These are phyloP conservation scores for Pseudopithomyces maydicus DNA, from an alignment of 2,329 filamentous ascomycete genomes.

Conservation along the genomic window DNA sequence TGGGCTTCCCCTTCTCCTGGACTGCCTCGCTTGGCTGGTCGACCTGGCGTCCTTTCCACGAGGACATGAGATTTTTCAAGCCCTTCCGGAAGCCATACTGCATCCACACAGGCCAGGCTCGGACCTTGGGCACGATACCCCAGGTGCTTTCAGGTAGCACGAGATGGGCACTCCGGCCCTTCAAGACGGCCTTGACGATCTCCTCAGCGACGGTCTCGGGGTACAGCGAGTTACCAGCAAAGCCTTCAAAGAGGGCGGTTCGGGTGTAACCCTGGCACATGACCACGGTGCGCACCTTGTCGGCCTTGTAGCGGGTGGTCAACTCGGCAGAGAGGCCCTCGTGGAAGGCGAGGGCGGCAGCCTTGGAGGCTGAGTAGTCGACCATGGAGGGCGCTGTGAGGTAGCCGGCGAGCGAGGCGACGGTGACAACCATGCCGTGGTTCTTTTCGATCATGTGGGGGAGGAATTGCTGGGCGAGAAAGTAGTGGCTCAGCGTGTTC, in stretches of 20 bases:
- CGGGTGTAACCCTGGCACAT: slow-evolving; percentile 68
- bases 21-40: slow-evolving; percentile 39
- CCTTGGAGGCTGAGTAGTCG: slow-evolving; percentile 71
- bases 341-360: slow-evolving; percentile 69
- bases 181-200: slow-evolving; percentile 65
- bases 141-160: slow-evolving; percentile 55
- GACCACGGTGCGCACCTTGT: slow-evolving; percentile 68
- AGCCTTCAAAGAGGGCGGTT: slow-evolving; percentile 65
- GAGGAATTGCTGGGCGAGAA: slow-evolving; percentile 69
- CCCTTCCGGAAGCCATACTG: slow-evolving; percentile 57
- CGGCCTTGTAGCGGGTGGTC: slow-evolving; percentile 63
- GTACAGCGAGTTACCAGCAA: slow-evolving; percentile 59
- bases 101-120: slow-evolving; percentile 67
- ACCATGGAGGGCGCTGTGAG: slow-evolving; percentile 66
- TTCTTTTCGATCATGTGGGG: slow-evolving; percentile 66
- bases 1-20: slow-evolving; percentile 18
- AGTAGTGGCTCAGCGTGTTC: slow-evolving; percentile 71
- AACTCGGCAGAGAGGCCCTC: slow-evolving; percentile 58
- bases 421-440: slow-evolving; percentile 75
- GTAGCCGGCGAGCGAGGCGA: slow-evolving; percentile 69
- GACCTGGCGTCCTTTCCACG: slow-evolving; percentile 46
- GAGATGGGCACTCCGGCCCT: slow-evolving; percentile 62
- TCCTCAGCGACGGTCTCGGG: slow-evolving; percentile 68
- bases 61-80: slow-evolving; percentile 39
- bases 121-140: slow-evolving; percentile 42